A percentile compares a stretch with the other conserved stretches of the same genome.
Conservation (phyloP, 2,329 filamentous ascomycete species). For the Phialophora chinensis region DNA sequence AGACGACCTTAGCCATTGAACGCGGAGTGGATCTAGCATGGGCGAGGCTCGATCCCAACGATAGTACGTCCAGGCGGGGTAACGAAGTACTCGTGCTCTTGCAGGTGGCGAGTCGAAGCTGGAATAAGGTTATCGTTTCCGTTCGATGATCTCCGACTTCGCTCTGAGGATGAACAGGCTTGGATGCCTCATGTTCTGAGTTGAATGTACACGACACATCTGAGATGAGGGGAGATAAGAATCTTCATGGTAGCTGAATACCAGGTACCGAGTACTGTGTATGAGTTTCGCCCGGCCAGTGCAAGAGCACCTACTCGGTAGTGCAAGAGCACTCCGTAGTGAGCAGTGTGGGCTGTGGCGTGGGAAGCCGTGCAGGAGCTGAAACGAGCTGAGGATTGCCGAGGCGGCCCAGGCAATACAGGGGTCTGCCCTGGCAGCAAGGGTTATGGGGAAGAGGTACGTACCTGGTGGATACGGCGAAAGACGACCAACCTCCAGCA, state of each 20-base stretch:
- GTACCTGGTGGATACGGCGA: constrained; percentile 5
- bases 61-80: neutral
- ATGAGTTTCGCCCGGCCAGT: neutral
- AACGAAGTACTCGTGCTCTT: neutral
- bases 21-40: neutral
- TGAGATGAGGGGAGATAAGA: too few relatives aligned
- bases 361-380: constrained; percentile 14
- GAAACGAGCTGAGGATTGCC: neutral
- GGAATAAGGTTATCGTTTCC: constrained; percentile 4
- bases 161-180: neutral
- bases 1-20: neutral
- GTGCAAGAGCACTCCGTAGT: too few relatives aligned
- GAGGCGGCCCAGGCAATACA: neutral
- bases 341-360: neutral
- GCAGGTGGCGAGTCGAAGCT: neutral
- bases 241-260: too few relatives aligned
- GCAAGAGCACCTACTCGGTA: too few relatives aligned
- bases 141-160: neutral
- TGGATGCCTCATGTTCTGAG: neutral
- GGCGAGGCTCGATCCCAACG: neutral
- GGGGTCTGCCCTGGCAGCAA: neutral
- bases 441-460: constrained; percentile 9
- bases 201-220: too few relatives aligned
- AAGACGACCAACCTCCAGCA: neutral
- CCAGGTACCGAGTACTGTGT: neutral